Evolutionary conservation across 2,329 filamentous ascomycete species (phyloP).

Genomic region (Neoarthrinium moseri): DNA sequence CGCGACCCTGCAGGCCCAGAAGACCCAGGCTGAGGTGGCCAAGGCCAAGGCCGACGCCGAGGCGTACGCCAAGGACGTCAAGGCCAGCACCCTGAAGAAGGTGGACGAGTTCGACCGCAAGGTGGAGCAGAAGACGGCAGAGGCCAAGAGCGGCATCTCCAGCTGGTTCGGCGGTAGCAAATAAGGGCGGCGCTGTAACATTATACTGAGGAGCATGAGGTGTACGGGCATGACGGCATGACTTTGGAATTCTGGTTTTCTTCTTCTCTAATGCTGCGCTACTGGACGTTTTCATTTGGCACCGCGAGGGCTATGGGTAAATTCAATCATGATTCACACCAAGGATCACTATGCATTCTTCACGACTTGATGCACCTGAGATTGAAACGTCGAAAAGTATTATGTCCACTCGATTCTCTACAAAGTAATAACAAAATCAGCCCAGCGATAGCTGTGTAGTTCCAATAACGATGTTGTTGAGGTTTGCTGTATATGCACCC

Average conservation of each 20-base stretch:
- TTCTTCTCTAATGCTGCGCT: too few species aligned
- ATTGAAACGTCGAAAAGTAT: neutral
- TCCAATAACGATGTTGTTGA: neutral
- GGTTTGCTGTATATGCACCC: too few species aligned
- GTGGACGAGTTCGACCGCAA: constrained; percentile 82
- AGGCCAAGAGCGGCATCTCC: constrained; percentile 81
- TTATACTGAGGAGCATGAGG: neutral
- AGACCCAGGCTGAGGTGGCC: constrained; percentile 61
- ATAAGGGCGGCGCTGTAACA: constrained; percentile 11
- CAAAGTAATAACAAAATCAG: too few species aligned
- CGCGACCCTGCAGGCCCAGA: constrained; percentile 61
- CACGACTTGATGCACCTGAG: neutral
- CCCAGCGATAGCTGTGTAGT: too few species aligned
- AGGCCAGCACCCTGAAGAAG: constrained; percentile 66
- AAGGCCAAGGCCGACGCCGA: constrained; percentile 62
- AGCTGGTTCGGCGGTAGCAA: constrained; percentile 79
- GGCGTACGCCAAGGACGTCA: constrained; percentile 59
- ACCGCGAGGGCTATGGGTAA: too few species aligned
- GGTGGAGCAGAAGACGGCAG: constrained; percentile 72
- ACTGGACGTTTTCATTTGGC: too few species aligned
- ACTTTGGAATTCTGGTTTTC: neutral
- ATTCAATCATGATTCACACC: neutral
- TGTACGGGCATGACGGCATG: neutral
- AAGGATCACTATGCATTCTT: neutral
- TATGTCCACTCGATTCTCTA: too few species aligned